These are phyloP conservation scores for Podospora pseudopauciseta DNA, from an alignment of 495 filamentous ascomycete species.

Conservation along the genomic window DNA sequence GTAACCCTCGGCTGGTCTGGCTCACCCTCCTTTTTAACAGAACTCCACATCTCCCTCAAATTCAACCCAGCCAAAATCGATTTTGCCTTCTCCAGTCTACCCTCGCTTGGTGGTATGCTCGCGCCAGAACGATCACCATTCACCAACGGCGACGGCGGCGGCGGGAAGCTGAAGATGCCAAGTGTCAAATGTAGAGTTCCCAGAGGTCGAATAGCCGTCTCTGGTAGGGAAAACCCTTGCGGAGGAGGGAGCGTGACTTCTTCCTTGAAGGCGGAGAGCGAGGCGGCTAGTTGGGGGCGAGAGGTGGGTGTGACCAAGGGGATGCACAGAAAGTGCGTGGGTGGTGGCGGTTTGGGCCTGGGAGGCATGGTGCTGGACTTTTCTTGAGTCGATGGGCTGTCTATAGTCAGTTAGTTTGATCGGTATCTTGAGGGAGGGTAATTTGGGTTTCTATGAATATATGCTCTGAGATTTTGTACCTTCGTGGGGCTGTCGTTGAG, in stretches of 20 bases:
- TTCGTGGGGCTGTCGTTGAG: neutral
- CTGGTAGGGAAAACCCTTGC: constrained; percentile 40
- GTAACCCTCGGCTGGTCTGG: constrained; percentile 34
- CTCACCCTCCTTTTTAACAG: constrained; percentile 7
- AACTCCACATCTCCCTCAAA: constrained; percentile 42
- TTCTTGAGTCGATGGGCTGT: neutral
- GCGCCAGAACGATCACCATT: neutral
- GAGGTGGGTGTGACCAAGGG: constrained; percentile 66
- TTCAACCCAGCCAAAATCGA: constrained; percentile 53
- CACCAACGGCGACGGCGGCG: neutral
- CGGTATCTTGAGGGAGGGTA: no score
- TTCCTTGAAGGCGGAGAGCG: constrained; percentile 57
- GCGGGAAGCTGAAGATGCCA: constrained; percentile 75
- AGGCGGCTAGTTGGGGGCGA: constrained; percentile 57
- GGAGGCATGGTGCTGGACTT: constrained; percentile 15
- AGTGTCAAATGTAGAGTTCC: constrained; percentile 83
- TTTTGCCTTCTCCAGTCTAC: constrained; percentile 53
- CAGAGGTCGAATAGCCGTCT: constrained; percentile 67
- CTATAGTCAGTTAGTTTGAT: neutral
- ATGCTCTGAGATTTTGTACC: neutral
- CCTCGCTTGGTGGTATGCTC: neutral
- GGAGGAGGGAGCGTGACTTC: constrained; percentile 44
- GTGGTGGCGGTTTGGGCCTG: constrained; percentile 25
- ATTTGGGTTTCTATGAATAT: no score
- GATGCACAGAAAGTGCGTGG: constrained; percentile 89